A percentile compares a stretch with the other conserved stretches of the same genome.
Evolutionary conservation across 768 basidiomycete species (phyloP).

Genomic region (Chalciporus piperatus): DNA sequence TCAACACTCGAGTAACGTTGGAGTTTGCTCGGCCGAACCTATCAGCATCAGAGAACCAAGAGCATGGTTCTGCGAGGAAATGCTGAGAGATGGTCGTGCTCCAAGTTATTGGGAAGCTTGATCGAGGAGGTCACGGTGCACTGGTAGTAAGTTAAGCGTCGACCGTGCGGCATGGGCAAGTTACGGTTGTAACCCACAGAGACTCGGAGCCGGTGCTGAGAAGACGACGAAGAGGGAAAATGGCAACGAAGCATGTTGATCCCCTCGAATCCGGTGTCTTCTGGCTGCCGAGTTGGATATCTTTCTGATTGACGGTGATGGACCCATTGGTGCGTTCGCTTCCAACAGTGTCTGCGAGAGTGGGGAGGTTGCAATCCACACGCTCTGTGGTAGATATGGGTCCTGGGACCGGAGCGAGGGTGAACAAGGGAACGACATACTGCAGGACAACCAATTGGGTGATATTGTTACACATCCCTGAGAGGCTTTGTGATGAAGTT

Average conservation of each 20-base stretch:
- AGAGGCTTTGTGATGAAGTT: slow-evolving; percentile 7
- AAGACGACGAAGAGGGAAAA: background rate
- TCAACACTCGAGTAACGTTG: background rate
- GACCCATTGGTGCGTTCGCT: background rate
- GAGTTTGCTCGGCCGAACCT: too few species aligned
- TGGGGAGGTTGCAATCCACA: background rate
- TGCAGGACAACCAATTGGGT: background rate
- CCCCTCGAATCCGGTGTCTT: background rate
- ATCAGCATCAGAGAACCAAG: too few species aligned
- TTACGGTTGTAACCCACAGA: too few species aligned
- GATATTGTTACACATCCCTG: slow-evolving; percentile 4
- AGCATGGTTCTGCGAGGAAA: background rate
- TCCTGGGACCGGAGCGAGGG: background rate
- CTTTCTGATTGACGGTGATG: background rate
- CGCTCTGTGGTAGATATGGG: slow-evolving; percentile 3
- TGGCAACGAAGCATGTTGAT: background rate
- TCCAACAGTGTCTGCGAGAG: background rate
- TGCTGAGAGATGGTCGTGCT: background rate
- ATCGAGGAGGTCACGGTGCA: background rate
- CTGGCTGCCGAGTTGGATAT: background rate
- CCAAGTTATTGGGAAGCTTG: background rate
- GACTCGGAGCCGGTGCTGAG: background rate
- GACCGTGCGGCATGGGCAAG: too few species aligned
- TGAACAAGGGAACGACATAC: background rate
- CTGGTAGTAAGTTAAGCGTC: too few species aligned